A percentile compares a stretch with the other conserved stretches of the same genome.
These are phyloP conservation scores for Kickxella alabastrina DNA, from an alignment of 192 early-diverging fungal genomes.

Conservation along the genomic window DNA sequence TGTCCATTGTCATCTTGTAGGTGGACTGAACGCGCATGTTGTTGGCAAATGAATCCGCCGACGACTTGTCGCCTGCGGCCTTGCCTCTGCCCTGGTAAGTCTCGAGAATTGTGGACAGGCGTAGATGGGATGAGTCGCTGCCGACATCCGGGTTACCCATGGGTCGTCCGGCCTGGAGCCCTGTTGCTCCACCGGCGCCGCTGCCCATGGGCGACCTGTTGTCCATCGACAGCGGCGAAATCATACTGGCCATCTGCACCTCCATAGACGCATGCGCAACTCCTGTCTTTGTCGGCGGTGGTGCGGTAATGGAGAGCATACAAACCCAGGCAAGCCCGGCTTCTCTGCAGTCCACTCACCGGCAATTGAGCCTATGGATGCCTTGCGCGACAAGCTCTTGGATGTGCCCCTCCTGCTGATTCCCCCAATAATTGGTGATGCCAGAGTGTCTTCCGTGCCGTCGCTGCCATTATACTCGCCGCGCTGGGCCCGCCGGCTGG, in stretches of 20 bases:
- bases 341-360: neutral
- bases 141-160: neutral
- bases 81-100: constrained; percentile 6
- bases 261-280: neutral
- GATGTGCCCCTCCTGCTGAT: constrained; percentile 11
- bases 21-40: constrained; percentile 16
- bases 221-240: constrained; percentile 27
- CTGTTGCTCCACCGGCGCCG: too few species aligned
- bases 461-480: constrained; percentile 7
- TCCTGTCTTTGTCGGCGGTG: constrained; percentile 9
- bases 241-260: constrained; percentile 13
- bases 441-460: neutral
- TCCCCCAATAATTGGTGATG: neutral
- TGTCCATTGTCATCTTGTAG: constrained; percentile 46
- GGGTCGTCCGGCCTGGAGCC: constrained; percentile 10
- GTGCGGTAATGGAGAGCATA: constrained; percentile 34
- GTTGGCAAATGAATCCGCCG: constrained; percentile 1
- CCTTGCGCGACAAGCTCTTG: neutral
- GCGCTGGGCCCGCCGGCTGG: neutral
- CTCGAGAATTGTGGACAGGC: constrained; percentile 43
- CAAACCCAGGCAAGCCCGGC: constrained; percentile 34
- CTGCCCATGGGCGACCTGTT: constrained; percentile 6
- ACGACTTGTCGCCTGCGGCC: neutral
- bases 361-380: neutral
- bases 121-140: neutral